A percentile compares a stretch with the other conserved stretches of the same genome.
Conservation (phyloP, 2,329 filamentous ascomycete species). For the Gnomoniopsis sp. region DNA sequence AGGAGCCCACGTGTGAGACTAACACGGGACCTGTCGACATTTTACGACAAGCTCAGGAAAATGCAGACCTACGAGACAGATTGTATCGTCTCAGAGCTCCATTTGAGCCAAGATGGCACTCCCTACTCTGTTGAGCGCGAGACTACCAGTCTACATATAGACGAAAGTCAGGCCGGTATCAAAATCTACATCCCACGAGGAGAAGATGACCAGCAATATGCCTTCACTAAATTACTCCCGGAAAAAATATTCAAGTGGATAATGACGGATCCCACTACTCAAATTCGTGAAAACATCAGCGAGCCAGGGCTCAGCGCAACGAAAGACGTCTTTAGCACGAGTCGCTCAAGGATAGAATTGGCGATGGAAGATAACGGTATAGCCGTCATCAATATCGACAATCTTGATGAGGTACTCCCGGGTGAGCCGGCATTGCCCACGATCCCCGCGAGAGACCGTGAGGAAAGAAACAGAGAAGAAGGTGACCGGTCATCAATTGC, state of each 20-base stretch:
- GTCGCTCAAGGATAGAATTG: not conserved
- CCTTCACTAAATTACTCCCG: constrained; percentile 27
- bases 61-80: constrained; percentile 28
- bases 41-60: constrained; percentile 24
- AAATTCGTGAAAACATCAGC: not conserved
- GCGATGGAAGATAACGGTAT: constrained; percentile 21
- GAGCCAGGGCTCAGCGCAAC: constrained; percentile 10
- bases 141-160: constrained; percentile 27
- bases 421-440: not conserved
- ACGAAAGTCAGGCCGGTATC: constrained; percentile 21
- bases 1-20: constrained; percentile 22
- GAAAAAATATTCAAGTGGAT: constrained; percentile 31
- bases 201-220: constrained; percentile 25
- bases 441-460: not conserved
- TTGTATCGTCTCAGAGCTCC: constrained; percentile 26
- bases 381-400: not conserved
- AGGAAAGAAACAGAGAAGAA: not conserved
- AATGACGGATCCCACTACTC: constrained; percentile 27
- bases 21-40: constrained; percentile 1
- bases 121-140: constrained; percentile 19
- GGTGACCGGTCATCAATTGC: not conserved
- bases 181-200: constrained; percentile 31
- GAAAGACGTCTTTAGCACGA: not conserved
- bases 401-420: not conserved
- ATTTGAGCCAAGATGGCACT: constrained; percentile 26